Evolutionary conservation across 345 rosid genomes (phyloP).

Genomic region (Crucihimalaya himalaica): DNA sequence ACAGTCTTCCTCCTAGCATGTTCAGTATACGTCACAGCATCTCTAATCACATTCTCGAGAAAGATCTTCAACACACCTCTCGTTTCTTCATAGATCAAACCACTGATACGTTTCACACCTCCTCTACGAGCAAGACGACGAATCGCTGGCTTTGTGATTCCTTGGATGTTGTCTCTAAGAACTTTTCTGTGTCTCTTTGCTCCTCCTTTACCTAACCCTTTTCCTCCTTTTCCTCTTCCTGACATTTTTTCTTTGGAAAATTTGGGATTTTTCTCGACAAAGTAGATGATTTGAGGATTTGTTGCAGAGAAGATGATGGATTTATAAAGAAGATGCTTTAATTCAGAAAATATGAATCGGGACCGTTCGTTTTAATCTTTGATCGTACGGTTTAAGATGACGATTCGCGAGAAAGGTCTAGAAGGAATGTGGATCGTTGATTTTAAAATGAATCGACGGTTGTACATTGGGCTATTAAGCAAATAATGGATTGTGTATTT

Average conservation of each 20-base stretch:
- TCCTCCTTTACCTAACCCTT: slow-evolving; percentile 52
- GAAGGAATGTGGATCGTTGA: not conserved
- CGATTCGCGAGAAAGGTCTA: slow-evolving; percentile 12
- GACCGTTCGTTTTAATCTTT: not conserved
- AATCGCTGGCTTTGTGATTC: slow-evolving; percentile 50
- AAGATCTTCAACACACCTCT: slow-evolving; percentile 48
- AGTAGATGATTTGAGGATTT: not conserved
- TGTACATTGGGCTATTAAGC: not conserved
- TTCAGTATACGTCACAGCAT: slow-evolving; percentile 49
- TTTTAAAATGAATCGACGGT: slow-evolving; percentile 24
- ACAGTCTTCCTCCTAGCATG: slow-evolving; percentile 49
- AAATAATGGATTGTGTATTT: not conserved
- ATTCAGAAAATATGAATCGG: not conserved
- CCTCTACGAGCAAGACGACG: slow-evolving; percentile 46
- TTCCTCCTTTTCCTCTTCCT: slow-evolving; percentile 52
- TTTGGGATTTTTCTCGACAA: too few relatives aligned
- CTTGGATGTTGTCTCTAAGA: slow-evolving; percentile 44
- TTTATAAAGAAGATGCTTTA: slow-evolving; percentile 23
- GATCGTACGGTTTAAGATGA: not conserved
- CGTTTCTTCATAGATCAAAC: slow-evolving; percentile 47
- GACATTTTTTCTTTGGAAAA: slow-evolving; percentile 28
- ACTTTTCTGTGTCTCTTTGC: slow-evolving; percentile 49
- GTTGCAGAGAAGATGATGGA: not conserved
- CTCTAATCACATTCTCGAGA: slow-evolving; percentile 47
- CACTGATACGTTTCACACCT: slow-evolving; percentile 47